Evolutionary conservation across 345 rosid species (phyloP).

Genomic region (Fremontodendron californicum): DNA sequence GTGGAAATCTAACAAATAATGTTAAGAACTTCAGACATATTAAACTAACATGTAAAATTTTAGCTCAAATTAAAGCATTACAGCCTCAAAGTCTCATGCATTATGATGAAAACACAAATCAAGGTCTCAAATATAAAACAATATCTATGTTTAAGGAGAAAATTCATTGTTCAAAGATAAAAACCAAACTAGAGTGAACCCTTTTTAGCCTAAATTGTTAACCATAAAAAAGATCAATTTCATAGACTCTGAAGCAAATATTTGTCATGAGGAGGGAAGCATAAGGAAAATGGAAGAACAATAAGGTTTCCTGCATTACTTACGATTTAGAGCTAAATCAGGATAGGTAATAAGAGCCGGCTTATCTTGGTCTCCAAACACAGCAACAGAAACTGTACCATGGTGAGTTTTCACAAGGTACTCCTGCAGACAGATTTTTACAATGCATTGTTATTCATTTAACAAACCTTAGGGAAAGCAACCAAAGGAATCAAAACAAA

Average conservation of each 20-base stretch:
- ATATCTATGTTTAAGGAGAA: not conserved
- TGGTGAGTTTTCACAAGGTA: constrained; percentile 55
- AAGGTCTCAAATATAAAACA: constrained; percentile 1
- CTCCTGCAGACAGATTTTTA: constrained; percentile 50
- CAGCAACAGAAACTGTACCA: constrained; percentile 74
- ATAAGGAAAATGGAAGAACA: not conserved
- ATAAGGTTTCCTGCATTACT: constrained; percentile 21
- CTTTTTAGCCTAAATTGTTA: not conserved
- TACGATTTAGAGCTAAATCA: constrained; percentile 83
- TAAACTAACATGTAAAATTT: not conserved
- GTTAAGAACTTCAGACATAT: not conserved
- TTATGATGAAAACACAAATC: not conserved
- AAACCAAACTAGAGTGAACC: not conserved
- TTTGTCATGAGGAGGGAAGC: not conserved
- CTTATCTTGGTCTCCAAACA: constrained; percentile 91
- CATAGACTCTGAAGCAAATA: not conserved
- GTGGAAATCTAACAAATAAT: not conserved
- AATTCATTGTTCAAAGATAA: not conserved
- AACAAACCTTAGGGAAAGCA: constrained; percentile 17
- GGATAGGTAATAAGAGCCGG: constrained; percentile 95
- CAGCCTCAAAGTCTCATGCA: not conserved
- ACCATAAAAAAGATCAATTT: not conserved
- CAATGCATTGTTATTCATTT: constrained; percentile 21
- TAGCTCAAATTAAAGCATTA: not conserved
- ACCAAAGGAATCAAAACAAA: constrained; percentile 15